Conservation (phyloP, 805 yeast species). For the Candida sakaeoensis region DNA sequence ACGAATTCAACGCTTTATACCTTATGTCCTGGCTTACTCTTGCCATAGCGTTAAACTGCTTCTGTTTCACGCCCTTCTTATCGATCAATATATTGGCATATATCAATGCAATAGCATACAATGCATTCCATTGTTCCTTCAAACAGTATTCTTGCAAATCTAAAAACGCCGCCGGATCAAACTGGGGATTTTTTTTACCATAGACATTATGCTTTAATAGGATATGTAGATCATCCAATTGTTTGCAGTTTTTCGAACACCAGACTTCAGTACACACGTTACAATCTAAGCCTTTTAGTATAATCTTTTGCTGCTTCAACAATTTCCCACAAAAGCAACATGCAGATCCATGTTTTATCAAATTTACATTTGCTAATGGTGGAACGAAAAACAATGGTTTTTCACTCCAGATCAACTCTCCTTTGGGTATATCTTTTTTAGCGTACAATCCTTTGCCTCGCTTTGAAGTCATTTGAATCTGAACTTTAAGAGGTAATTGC, state of each 20-base stretch:
- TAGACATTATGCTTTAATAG: constrained; percentile 52
- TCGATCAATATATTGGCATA: constrained; percentile 45
- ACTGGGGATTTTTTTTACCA: constrained; percentile 29
- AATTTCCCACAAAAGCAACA: constrained; percentile 71
- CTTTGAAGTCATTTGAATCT: constrained; percentile 45
- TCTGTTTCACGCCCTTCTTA: constrained; percentile 33
- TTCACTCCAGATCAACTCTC: constrained; percentile 61
- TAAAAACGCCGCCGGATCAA: constrained; percentile 48
- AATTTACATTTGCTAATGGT: constrained; percentile 59
- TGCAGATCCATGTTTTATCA: constrained; percentile 59
- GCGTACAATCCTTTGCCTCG: constrained; percentile 65
- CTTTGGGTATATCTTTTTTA: constrained; percentile 41
- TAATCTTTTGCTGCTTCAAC: constrained; percentile 26
- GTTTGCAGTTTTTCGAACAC: constrained; percentile 66
- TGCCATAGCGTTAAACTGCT: constrained; percentile 63
- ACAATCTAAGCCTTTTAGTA: constrained; percentile 59
- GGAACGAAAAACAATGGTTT: constrained; percentile 57
- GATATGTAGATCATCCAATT: constrained; percentile 48
- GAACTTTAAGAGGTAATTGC: constrained; percentile 40
- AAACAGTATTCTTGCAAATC: constrained; percentile 58
- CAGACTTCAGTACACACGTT: constrained; percentile 60
- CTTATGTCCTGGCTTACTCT: constrained; percentile 64
- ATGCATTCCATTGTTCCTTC: constrained; percentile 64
- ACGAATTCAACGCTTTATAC: constrained; percentile 54
- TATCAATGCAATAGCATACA: constrained; percentile 59